Base-by-base conservation (phyloP, 805 yeast species). In the Saccharomycopsis oosterbeekiorum region DNA sequence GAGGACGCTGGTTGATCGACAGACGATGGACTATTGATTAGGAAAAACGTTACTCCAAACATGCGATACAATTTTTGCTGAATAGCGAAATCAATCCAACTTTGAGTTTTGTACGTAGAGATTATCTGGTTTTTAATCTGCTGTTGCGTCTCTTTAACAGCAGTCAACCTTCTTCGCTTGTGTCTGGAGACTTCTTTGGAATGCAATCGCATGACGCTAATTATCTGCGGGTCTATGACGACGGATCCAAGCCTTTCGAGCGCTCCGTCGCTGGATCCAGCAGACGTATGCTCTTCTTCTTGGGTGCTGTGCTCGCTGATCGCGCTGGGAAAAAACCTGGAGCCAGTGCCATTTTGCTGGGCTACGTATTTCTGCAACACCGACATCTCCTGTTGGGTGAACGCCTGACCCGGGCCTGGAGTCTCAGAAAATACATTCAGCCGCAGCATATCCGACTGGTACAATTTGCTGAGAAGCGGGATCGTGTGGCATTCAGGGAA, bases 41-140 rank as follows among this genome's bases (percentile, higher is more conserved):
- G 51, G 55, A 62, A 62, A 24, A 58, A 59, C 21, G 64, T 59
- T 10, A 62, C 55, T 9, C 64, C 64, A 26, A 56, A 51, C 54
- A 62, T 29, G 17, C 64, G 29, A 21, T 42, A 41, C 19, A 62
- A 19, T 36, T 59, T 59, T 42, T 62, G 62, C 15, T 36, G 17
- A 1, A 37, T 29, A 5, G 34, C 12, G 5, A 47, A 47, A 11
- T 58, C 43, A 14, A 55, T 55, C 34, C 12, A 55, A 11, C 21
- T 56, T 9, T 47, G 53, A 10, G 29, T 47, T 26, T 47, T 47
- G 34, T 47, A 47, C n/a, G 26, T 19, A 26, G 53, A 47, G 21
- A 47, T 47, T 4, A 47, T 24, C 21, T 47, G 34, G 9, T 21
- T 10, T 24, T 47, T 47, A 8, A 15, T 9, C 2, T 14, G 15